phyloP scores from a whole-genome alignment of 2,329 filamentous ascomycete species.

The Septoria linicola region DNA sequence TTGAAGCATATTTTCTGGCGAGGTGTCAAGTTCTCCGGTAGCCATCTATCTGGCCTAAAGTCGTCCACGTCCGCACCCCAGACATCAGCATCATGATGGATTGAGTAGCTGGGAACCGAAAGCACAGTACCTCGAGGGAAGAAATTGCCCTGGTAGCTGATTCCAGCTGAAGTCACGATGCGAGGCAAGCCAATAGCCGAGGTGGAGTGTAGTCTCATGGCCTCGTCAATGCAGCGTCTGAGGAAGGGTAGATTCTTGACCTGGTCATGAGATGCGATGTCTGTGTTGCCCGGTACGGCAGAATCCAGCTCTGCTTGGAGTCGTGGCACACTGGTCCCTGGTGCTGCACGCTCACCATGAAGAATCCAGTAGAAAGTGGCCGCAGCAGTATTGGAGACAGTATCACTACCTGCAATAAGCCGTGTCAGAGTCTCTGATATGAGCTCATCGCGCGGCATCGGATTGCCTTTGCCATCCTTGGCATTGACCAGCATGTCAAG shows the following conservation, averaged over 20 bases:
- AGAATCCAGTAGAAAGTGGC: slow-evolving; percentile 31
- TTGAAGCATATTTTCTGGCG: slow-evolving; percentile 39
- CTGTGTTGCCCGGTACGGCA: slow-evolving; percentile 24
- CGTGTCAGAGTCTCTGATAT: slow-evolving; percentile 38
- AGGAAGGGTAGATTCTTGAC: slow-evolving; percentile 35
- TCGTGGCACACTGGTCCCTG: slow-evolving; percentile 28
- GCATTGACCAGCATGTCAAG: slow-evolving; percentile 35
- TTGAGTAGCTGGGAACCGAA: slow-evolving; percentile 40
- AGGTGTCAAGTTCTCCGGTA: slow-evolving; percentile 36
- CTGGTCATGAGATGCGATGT: slow-evolving; percentile 25
- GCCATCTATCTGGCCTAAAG: slow-evolving; percentile 39
- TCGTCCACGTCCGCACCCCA: slow-evolving; percentile 39
- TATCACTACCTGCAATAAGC: slow-evolving; percentile 40
- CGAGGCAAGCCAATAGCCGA: slow-evolving; percentile 29
- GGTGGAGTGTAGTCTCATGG: slow-evolving; percentile 37
- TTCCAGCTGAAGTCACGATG: slow-evolving; percentile 31
- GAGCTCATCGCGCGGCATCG: slow-evolving; percentile 35
- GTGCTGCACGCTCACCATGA: slow-evolving; percentile 30
- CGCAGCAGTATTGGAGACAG: slow-evolving; percentile 37
- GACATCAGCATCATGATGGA: slow-evolving; percentile 38
- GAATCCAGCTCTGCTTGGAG: slow-evolving; percentile 35
- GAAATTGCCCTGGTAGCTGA: slow-evolving; percentile 28
- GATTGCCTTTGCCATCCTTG: slow-evolving; percentile 33
- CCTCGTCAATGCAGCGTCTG: slow-evolving; percentile 36
- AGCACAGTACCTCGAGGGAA: slow-evolving; percentile 36